Percentiles rank a stretch among this genome's conserved stretches.
phyloP scores from a whole-genome alignment of 371 early-diverging fungal species.

The Mortierella sp. region DNA sequence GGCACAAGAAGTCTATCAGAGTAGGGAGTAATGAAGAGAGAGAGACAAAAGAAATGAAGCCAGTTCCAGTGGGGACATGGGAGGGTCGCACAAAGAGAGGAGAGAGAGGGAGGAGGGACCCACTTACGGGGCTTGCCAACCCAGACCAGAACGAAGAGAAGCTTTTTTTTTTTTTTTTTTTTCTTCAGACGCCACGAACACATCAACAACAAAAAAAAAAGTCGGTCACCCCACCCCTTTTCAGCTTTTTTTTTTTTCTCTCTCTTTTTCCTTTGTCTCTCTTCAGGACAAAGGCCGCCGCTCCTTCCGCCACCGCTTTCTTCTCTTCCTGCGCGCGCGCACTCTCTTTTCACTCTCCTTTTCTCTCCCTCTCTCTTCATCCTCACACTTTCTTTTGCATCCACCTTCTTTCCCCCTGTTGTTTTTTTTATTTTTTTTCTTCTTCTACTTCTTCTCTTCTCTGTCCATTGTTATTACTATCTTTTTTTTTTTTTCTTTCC shows the following conservation, averaged over 20 bases:
- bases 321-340: too few relatives aligned
- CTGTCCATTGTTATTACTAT: background rate
- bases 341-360: slow-evolving; percentile 14
- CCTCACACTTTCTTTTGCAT: background rate
- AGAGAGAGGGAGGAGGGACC: background rate
- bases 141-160: background rate
- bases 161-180: too few relatives aligned
- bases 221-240: background rate
- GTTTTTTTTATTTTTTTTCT: slow-evolving; percentile 17
- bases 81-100: too few relatives aligned
- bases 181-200: background rate
- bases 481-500: slow-evolving; percentile 13
- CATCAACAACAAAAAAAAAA: too few relatives aligned
- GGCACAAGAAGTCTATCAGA: too few relatives aligned
- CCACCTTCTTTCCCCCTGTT: slow-evolving; percentile 22
- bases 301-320: background rate
- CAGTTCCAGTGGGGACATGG: too few relatives aligned
- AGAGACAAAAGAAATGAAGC: too few relatives aligned
- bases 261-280: background rate
- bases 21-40: too few relatives aligned
- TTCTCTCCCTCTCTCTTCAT: slow-evolving; percentile 6
- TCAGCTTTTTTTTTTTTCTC: slow-evolving; percentile 3
- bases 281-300: slow-evolving; percentile 1
- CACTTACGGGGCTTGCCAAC: background rate
- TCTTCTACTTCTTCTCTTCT: slow-evolving; percentile 8